phyloP scores from a whole-genome alignment of 768 basidiomycete genomes.

The Boletus tomentosulus region DNA sequence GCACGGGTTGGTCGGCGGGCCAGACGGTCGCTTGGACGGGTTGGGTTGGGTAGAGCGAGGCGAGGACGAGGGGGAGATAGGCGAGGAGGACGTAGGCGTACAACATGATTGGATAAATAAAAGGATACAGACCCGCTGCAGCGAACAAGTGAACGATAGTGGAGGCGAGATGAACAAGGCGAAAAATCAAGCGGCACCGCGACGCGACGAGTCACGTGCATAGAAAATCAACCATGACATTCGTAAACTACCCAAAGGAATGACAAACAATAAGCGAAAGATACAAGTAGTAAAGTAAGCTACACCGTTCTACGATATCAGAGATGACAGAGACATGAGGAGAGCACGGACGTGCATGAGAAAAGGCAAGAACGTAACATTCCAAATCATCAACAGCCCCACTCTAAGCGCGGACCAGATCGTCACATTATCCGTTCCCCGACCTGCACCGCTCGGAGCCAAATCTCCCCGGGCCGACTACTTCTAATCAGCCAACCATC shows the following conservation, averaged over 20 bases:
- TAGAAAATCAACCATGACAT: slow-evolving; percentile 22
- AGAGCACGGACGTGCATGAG: slow-evolving; percentile 1
- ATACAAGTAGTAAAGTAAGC: slow-evolving; percentile 19
- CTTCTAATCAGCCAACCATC: slow-evolving; percentile 45
- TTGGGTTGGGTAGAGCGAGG: slow-evolving; percentile 47
- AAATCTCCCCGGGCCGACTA: slow-evolving; percentile 26
- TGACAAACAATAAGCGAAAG: slow-evolving; percentile 1
- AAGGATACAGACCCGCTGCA: slow-evolving; percentile 29
- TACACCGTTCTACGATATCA: slow-evolving; percentile 16
- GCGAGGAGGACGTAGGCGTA: slow-evolving; percentile 1
- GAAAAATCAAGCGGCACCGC: background rate
- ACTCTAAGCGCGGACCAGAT: background rate
- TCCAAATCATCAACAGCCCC: background rate
- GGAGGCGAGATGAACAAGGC: background rate
- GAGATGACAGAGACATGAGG: background rate
- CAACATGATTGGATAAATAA: slow-evolving; percentile 8
- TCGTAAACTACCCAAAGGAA: slow-evolving; percentile 11
- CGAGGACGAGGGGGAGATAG: slow-evolving; percentile 18
- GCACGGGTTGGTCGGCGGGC: slow-evolving; percentile 38
- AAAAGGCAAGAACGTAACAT: background rate
- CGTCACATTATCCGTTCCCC: slow-evolving; percentile 57
- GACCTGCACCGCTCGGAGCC: slow-evolving; percentile 49
- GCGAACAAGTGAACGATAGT: too few species aligned
- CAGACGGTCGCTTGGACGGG: slow-evolving; percentile 46
- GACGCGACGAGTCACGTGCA: slow-evolving; percentile 25